phyloP scores from a whole-genome alignment of 306 rosid species.

The Cicer yamashitae region DNA sequence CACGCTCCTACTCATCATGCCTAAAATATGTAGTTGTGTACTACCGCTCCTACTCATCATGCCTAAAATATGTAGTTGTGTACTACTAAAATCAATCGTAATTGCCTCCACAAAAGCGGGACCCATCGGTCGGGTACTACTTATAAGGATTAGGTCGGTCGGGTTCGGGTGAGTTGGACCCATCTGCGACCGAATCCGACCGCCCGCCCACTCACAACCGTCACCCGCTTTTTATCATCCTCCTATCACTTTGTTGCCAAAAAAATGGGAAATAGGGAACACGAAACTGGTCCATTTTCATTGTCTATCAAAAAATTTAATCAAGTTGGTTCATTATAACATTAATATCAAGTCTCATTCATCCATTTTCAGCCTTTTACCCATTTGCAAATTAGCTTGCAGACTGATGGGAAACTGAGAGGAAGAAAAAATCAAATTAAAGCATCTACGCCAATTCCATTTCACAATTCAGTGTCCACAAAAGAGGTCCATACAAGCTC shows the following conservation, averaged over 20 bases:
- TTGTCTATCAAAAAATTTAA: neutral
- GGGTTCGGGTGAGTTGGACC: no score
- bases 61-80: no score
- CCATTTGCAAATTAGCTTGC: slow-evolving; percentile 12
- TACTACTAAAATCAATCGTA: no score
- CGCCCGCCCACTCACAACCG: no score
- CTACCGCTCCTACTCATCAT: no score
- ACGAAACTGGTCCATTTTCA: neutral
- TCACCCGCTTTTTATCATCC: no score
- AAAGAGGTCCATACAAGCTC: neutral
- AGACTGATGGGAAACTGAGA: slow-evolving; percentile 8
- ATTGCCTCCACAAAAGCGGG: no score
- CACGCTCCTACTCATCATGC: no score
- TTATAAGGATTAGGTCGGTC: no score
- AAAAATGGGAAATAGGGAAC: neutral
- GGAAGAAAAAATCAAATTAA: slow-evolving; percentile 13
- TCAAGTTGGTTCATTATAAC: neutral
- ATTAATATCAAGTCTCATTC: neutral
- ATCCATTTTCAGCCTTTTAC: slow-evolving; percentile 34
- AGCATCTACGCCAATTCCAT: slow-evolving; percentile 5
- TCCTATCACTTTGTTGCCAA: slow-evolving; percentile 1
- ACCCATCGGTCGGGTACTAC: no score
- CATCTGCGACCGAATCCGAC: no score
- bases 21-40: no score
- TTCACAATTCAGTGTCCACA: slow-evolving; percentile 11